A percentile compares a stretch with the other conserved stretches of the same genome.
These are phyloP conservation scores for Udeniomyces megalosporus DNA, from an alignment of 768 basidiomycete species.

Conservation along the genomic window DNA sequence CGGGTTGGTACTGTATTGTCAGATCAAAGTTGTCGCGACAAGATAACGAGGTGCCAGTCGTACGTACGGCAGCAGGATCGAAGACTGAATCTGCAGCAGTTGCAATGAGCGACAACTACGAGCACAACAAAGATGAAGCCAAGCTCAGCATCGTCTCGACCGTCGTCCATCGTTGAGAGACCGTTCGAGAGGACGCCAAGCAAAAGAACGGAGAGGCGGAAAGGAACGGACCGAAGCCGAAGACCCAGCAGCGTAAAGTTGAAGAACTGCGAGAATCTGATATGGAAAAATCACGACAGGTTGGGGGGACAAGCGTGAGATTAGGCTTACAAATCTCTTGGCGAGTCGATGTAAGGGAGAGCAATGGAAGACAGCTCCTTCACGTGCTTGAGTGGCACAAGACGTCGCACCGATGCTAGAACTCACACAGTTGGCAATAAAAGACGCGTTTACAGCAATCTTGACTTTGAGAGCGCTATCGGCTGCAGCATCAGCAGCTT, in stretches of 20 bases:
- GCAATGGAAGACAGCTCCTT: too few relatives aligned
- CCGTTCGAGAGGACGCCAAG: too few relatives aligned
- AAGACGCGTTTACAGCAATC: constrained; percentile 70
- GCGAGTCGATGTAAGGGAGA: too few relatives aligned
- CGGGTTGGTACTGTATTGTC: background rate
- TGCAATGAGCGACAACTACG: constrained; percentile 23
- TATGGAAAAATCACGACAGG: too few relatives aligned
- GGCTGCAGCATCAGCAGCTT: constrained; percentile 56
- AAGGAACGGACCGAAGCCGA: constrained; percentile 69
- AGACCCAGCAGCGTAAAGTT: constrained; percentile 84
- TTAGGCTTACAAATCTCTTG: too few relatives aligned
- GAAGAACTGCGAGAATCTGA: constrained; percentile 52
- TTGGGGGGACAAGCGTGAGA: too few relatives aligned
- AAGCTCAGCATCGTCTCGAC: background rate
- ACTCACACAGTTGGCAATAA: constrained; percentile 56
- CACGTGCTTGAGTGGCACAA: too few relatives aligned
- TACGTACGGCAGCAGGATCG: background rate
- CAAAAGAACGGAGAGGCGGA: too few relatives aligned
- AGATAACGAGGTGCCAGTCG: background rate
- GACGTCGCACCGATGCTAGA: too few relatives aligned
- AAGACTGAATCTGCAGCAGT: constrained; percentile 63
- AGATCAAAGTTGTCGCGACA: background rate
- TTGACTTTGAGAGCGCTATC: constrained; percentile 60
- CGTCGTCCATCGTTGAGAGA: background rate
- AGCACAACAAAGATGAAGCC: background rate